Percentiles rank a stretch among this genome's conserved stretches.
These are phyloP conservation scores for Fusarium compactum DNA, from an alignment of 2,329 filamentous ascomycete species.

Conservation along the genomic window DNA sequence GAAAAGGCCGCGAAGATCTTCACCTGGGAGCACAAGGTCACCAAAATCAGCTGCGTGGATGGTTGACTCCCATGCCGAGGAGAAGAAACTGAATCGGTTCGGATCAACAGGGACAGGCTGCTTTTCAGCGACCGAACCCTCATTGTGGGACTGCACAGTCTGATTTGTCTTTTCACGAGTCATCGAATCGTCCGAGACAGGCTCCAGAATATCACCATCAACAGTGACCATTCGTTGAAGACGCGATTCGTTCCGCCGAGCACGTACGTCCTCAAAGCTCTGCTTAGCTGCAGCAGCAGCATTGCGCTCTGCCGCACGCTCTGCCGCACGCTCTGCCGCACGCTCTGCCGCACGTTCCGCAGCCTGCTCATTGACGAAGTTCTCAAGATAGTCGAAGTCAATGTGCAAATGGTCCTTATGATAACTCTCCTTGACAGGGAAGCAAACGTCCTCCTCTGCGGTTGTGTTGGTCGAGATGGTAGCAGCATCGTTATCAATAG, in stretches of 20 bases:
- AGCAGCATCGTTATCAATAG: conserved; percentile 71
- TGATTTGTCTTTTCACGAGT: conserved; percentile 61
- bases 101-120: conserved; percentile 63
- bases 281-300: conserved; percentile 53
- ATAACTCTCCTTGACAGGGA: conserved; percentile 77
- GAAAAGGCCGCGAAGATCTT: conserved; percentile 90
- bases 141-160: conserved; percentile 45
- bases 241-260: conserved; percentile 44
- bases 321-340: conserved; percentile 55
- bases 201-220: conserved; percentile 69
- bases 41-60: conserved; percentile 91
- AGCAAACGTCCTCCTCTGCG: conserved; percentile 89
- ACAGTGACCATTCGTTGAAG: conserved; percentile 59
- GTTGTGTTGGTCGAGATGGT: conserved; percentile 75
- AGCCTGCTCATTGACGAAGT: conserved; percentile 77
- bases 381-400: conserved; percentile 94
- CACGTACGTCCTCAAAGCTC: conserved; percentile 52
- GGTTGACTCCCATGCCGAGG: conserved; percentile 91
- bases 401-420: conserved; percentile 81
- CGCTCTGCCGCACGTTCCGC: conserved; percentile 56
- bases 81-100: conserved; percentile 96
- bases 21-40: conserved; percentile 88
- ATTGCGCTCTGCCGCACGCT: conserved; percentile 53
- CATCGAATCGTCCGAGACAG: conserved; percentile 61
- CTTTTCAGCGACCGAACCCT: conserved; percentile 53